Conservation (phyloP, 768 basidiomycete genomes). For the Tulasnella sp. region DNA sequence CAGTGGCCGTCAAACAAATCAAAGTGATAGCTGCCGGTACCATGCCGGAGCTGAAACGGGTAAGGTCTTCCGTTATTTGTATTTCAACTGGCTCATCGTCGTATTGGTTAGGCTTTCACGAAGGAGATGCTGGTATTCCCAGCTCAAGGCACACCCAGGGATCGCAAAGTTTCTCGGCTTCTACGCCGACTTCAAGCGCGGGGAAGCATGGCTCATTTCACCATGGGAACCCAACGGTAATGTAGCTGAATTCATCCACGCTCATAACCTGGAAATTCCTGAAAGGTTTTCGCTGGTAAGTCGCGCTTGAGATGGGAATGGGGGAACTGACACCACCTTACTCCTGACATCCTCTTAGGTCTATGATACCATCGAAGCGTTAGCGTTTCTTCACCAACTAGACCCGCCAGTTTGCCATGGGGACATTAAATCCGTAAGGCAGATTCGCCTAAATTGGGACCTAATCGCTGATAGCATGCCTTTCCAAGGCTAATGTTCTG, state of each 20-base stretch:
- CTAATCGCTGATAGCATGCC: background rate
- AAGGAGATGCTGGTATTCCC: background rate
- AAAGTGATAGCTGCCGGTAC: too few species aligned
- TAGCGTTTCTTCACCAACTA: background rate
- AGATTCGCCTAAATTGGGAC: background rate
- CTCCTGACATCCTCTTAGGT: background rate
- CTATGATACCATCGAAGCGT: background rate
- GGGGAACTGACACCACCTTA: too few species aligned
- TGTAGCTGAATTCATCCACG: too few species aligned
- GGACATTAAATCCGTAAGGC: constrained; percentile 14
- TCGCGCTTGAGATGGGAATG: background rate
- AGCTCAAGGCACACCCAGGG: background rate
- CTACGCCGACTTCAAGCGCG: background rate
- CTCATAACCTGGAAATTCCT: too few species aligned
- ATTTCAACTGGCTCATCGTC: too few species aligned
- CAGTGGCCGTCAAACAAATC: too few species aligned
- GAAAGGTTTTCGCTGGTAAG: too few species aligned
- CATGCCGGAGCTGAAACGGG: too few species aligned
- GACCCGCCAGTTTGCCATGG: constrained; percentile 6
- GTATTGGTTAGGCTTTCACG: background rate
- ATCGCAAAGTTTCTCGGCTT: constrained; percentile 1
- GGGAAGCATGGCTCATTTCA: too few species aligned
- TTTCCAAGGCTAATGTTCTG: background rate
- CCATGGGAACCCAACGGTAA: too few species aligned
- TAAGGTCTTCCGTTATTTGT: too few species aligned